These are phyloP conservation scores for Sclerotinia glacialis DNA, from an alignment of 2,329 filamentous ascomycete species.

Conservation along the genomic window DNA sequence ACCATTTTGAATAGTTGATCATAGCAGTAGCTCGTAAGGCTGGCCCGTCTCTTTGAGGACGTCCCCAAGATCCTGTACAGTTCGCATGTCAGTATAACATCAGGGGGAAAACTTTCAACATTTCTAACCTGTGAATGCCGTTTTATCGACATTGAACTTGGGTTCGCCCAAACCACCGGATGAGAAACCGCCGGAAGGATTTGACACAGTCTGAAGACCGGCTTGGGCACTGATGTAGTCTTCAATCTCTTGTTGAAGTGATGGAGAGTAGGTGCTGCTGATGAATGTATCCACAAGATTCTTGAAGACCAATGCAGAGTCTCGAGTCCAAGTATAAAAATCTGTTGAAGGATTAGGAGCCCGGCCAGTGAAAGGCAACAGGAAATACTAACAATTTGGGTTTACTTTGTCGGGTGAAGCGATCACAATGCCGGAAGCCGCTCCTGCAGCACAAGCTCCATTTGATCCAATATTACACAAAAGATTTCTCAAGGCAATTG, in stretches of 20 bases:
- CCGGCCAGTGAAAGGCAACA: not conserved
- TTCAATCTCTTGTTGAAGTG: constrained; percentile 54
- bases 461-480: constrained; percentile 58
- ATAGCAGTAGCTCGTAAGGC: constrained; percentile 72
- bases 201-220: constrained; percentile 53
- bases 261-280: constrained; percentile 48
- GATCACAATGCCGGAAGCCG: constrained; percentile 52
- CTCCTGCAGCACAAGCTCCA: constrained; percentile 51
- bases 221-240: constrained; percentile 68
- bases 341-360: constrained; percentile 47
- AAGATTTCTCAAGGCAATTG: constrained; percentile 51
- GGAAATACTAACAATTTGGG: constrained; percentile 52
- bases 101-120: not conserved
- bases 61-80: constrained; percentile 56
- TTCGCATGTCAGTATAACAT: not conserved
- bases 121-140: constrained; percentile 53
- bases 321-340: constrained; percentile 76
- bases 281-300: constrained; percentile 63
- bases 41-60: constrained; percentile 77
- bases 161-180: constrained; percentile 63
- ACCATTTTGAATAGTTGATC: constrained; percentile 69
- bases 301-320: constrained; percentile 70
- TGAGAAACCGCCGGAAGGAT: constrained; percentile 49
- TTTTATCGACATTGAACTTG: constrained; percentile 66
- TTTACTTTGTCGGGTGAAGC: constrained; percentile 54